phyloP scores from a whole-genome alignment of 106 monocot genomes.

The Ottelia alismoides region DNA sequence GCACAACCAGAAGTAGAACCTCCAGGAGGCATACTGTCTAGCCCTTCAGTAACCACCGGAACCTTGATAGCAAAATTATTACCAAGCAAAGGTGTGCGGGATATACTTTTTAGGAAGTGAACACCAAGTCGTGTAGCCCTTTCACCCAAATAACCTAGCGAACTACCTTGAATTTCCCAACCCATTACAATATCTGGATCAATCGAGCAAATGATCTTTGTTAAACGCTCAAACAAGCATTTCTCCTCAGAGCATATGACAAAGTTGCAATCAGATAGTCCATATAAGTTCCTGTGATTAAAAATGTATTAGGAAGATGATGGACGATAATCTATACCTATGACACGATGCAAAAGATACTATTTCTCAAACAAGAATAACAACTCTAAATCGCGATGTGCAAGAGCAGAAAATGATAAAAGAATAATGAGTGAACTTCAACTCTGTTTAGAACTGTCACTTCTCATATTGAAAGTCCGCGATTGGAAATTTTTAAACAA shows the following conservation, averaged over 20 bases:
- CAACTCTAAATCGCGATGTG: no score
- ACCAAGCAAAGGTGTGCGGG: slow-evolving; percentile 36
- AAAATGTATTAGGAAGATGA: background rate
- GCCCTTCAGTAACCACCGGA: slow-evolving; percentile 7
- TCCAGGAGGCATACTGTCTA: slow-evolving; percentile 7
- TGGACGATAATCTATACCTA: background rate
- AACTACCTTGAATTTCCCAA: slow-evolving; percentile 81
- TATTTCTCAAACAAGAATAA: no score
- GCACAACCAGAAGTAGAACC: slow-evolving; percentile 13
- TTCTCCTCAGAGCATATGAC: slow-evolving; percentile 44
- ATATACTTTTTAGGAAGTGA: slow-evolving; percentile 55
- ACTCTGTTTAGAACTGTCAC: no score
- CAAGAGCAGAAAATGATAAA: no score
- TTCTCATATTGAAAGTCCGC: no score
- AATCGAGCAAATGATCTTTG: slow-evolving; percentile 39
- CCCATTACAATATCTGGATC: slow-evolving; percentile 95
- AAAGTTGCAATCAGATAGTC: slow-evolving; percentile 34
- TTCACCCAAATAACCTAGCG: slow-evolving; percentile 88
- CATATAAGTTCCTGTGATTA: slow-evolving; percentile 51
- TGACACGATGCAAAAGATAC: no score
- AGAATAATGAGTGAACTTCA: no score
- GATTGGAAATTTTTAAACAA: no score
- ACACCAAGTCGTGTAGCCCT: slow-evolving; percentile 68
- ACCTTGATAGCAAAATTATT: slow-evolving; percentile 10
- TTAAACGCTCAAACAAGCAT: slow-evolving; percentile 41